These are phyloP conservation scores for Volvox africanus DNA, from an alignment of 139 green algal genomes.

Conservation along the genomic window DNA sequence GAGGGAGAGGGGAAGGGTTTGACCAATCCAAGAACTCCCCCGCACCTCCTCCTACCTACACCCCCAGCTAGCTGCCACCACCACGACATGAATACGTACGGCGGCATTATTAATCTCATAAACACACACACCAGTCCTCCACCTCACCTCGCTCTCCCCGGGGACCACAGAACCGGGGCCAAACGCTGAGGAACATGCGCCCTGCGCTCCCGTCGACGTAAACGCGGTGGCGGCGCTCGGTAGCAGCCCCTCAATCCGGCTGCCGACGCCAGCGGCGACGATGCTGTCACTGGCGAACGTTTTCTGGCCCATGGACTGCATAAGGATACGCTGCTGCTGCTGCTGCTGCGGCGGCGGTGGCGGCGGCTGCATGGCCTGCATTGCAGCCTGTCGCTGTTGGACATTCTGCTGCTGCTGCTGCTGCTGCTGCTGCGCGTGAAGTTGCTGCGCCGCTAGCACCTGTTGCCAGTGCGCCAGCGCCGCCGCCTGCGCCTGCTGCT, in stretches of 20 bases:
- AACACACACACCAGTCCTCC: too few species aligned
- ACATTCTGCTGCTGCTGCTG: not conserved
- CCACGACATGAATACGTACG: too few species aligned
- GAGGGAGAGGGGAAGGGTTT: too few species aligned
- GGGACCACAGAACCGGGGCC: too few species aligned
- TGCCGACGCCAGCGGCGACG: not conserved
- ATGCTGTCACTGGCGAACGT: not conserved
- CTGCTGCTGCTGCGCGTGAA: not conserved
- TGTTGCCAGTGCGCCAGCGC: constrained; percentile 22
- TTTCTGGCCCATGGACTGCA: not conserved
- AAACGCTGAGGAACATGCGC: too few species aligned
- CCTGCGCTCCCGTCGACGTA: not conserved
- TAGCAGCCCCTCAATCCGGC: not conserved
- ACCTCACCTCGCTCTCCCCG: too few species aligned
- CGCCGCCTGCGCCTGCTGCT: constrained; percentile 10
- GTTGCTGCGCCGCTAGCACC: constrained; percentile 8
- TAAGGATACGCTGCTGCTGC: not conserved
- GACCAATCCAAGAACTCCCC: too few species aligned
- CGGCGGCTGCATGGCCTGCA: not conserved
- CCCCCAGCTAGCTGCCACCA: too few species aligned
- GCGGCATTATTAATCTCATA: too few species aligned
- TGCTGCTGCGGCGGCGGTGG: not conserved
- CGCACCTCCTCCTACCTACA: too few species aligned
- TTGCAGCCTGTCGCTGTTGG: constrained; percentile 5
- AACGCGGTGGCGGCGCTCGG: not conserved